phyloP scores from a whole-genome alignment of 2,329 filamentous ascomycete species.

The Basipetospora chlamydospora region DNA sequence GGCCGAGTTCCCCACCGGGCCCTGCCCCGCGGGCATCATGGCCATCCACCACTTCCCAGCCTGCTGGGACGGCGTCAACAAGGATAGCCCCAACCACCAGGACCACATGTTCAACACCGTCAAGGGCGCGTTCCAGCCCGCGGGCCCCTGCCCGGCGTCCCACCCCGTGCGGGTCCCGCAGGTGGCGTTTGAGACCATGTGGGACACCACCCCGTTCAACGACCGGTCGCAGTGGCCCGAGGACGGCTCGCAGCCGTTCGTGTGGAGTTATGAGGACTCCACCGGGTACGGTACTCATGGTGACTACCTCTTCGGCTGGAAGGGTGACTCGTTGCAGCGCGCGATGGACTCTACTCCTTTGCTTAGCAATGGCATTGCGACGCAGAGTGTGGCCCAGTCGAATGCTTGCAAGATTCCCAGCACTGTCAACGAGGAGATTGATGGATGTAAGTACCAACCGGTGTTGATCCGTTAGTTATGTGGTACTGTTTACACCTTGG shows the following conservation, averaged over 20 bases:
- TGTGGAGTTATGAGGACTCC: conserved; percentile 10
- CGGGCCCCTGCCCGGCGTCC: conserved; percentile 20
- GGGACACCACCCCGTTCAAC: conserved; percentile 28
- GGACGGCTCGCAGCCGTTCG: conserved; percentile 9
- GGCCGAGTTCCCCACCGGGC: conserved; percentile 36
- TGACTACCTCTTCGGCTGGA: conserved; percentile 25
- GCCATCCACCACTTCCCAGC: conserved; percentile 43
- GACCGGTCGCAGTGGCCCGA: conserved; percentile 6
- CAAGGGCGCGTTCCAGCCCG: conserved; percentile 6
- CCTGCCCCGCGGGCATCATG: conserved; percentile 36
- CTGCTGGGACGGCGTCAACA: conserved; percentile 47
- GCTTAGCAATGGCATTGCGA: conserved; percentile 15
- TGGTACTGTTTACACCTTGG: too few species aligned
- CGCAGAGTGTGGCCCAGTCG: conserved; percentile 17
- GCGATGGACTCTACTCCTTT: conserved; percentile 10
- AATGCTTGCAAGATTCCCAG: conserved; percentile 18
- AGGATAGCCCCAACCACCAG: conserved; percentile 39
- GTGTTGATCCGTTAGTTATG: too few species aligned
- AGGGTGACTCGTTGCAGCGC: conserved; percentile 16
- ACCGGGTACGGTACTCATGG: conserved; percentile 22
- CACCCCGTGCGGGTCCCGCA: conserved; percentile 20
- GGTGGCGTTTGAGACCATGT: conserved; percentile 33
- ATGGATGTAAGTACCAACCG: conserved; percentile 21
- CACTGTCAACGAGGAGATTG: conserved; percentile 16
- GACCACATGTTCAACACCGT: conserved; percentile 28